Conservation (phyloP, 108 stramenopile species). For the Nannochloropsis gaditana region DNA sequence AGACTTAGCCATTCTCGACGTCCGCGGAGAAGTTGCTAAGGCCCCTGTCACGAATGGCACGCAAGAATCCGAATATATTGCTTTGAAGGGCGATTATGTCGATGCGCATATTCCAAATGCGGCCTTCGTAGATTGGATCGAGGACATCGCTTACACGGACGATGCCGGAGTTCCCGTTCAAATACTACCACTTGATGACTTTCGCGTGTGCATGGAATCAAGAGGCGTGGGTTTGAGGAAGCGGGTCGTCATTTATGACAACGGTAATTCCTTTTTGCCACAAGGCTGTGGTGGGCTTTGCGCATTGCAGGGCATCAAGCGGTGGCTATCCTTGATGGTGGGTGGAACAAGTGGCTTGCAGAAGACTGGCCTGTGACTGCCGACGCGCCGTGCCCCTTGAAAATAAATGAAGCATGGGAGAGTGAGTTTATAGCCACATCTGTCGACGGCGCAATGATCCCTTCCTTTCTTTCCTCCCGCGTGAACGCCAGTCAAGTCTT, state of each 20-base stretch:
- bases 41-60: not conserved
- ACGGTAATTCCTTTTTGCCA: slow-evolving; percentile 43
- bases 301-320: slow-evolving; percentile 23
- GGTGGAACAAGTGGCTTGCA: slow-evolving; percentile 48
- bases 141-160: slow-evolving; percentile 45
- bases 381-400: slow-evolving; percentile 42
- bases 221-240: slow-evolving; percentile 27
- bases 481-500: not conserved
- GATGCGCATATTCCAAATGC: slow-evolving; percentile 42
- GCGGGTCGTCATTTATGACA: slow-evolving; percentile 47
- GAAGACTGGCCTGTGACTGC: slow-evolving; percentile 31
- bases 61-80: slow-evolving; percentile 32
- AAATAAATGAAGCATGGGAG: slow-evolving; percentile 21
- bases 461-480: slow-evolving; percentile 19
- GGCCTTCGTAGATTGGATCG: slow-evolving; percentile 30
- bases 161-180: slow-evolving; percentile 42
- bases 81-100: slow-evolving; percentile 36
- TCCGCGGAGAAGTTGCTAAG: not conserved
- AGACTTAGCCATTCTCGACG: slow-evolving; percentile 25
- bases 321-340: slow-evolving; percentile 23
- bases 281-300: slow-evolving; percentile 51
- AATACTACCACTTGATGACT: slow-evolving; percentile 23
- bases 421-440: not conserved
- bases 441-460: not conserved
- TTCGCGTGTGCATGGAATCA: slow-evolving; percentile 32